Evolutionary conservation across 208 protist species (phyloP), one percentile per base, ranked within the genome.

Genomic region (Acanthamoeba pearcei): DNA sequence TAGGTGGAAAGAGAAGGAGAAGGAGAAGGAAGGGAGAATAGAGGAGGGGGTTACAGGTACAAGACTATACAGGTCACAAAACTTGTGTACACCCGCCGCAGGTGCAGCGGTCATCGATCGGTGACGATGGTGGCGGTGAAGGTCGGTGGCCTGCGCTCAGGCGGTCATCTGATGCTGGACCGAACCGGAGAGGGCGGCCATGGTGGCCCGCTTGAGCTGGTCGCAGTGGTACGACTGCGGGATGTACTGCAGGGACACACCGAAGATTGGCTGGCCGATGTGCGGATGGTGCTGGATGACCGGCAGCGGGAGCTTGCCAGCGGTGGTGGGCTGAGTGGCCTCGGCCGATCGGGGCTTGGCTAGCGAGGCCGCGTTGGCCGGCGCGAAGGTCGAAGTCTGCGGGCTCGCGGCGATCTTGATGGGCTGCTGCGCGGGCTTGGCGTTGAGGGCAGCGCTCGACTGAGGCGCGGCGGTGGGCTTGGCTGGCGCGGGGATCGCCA

Each of bases 201-300:
- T 88, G 29, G 80, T 42, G 80, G 80, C 80, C 22, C 80, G 80
- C 80, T 88, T 88, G 80, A 88, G 46, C 80, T 88, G 80, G 53
- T 88, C 80, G 80, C 80, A 88, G 80, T 88, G 80, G 80, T 66
- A 88, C 19, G 80, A 88, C 80, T 88, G 80, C n/a, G 80, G 80
- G n/a, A 88, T 88, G 80, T 66, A 88, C 80, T 88, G 80, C 49
- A 88, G 80, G 6, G 80, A 51, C 80, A 88, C 80, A 24, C 80
- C 53, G 80, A 66, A 66, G 80, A 88, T 88, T n/a, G 80, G 51
- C 53, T 83, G 74, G 2, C 38, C 38, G 74, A 29, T 42, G 42
- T 88, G 80, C 72, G 35, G 15, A 42, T 24, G 17, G 49, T 86
- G 78, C 27, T 66, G 46, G 53, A 88, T 57, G 27, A 46, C 29